These are phyloP conservation scores for Scopulariopsis brevicaulis DNA, from an alignment of 2,329 filamentous ascomycete genomes.

Conservation along the genomic window DNA sequence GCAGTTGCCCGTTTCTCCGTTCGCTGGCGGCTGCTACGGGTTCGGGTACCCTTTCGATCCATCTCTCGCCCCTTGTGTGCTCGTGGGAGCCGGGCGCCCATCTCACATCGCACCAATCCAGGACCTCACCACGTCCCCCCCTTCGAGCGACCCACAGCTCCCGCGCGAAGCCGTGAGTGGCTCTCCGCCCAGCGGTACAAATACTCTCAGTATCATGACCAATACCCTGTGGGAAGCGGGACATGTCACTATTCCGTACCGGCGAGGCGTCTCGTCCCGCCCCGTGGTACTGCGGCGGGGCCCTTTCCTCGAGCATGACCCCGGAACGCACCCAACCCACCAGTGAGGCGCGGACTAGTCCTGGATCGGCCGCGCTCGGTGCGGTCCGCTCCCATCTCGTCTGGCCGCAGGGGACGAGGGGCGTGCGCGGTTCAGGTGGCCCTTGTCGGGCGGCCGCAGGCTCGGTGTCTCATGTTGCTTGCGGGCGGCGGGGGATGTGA, in stretches of 20 bases:
- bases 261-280: neutral
- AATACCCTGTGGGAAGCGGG: neutral
- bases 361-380: too few relatives aligned
- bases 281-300: slow-evolving; percentile 1
- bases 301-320: neutral
- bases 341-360: neutral
- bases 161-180: neutral
- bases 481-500: neutral
- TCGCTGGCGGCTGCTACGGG: too few relatives aligned
- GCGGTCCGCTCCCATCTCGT: too few relatives aligned
- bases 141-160: slow-evolving; percentile 1
- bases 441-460: neutral
- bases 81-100: neutral
- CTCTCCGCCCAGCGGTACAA: neutral
- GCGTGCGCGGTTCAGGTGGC: neutral
- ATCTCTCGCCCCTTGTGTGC: neutral
- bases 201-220: neutral
- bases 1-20: too few relatives aligned
- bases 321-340: neutral
- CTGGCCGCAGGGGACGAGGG: neutral
- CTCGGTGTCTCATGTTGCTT: neutral
- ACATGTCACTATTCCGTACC: neutral
- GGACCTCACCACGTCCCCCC: neutral
- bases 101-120: neutral
- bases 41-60: neutral